Evolutionary conservation across 1,284 basidiomycete species (phyloP).

Genomic region (Xerocomus cyaneibrunnescens): DNA sequence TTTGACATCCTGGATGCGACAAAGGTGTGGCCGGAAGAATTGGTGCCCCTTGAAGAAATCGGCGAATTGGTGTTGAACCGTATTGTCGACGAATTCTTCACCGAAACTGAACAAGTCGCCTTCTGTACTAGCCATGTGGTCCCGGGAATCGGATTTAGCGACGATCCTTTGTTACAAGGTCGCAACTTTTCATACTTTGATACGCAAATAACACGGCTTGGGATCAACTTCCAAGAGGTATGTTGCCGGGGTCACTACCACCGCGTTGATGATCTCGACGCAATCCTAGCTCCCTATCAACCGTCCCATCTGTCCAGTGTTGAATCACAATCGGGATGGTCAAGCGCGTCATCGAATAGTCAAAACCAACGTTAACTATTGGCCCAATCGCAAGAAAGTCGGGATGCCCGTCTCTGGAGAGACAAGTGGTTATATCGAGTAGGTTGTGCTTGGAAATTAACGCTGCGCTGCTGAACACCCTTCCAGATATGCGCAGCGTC

Average conservation of each 20-base stretch:
- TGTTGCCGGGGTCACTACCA: neutral
- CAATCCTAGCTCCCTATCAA: constrained; percentile 72
- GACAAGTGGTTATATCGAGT: constrained; percentile 65
- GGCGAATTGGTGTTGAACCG: constrained; percentile 75
- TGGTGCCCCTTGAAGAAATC: constrained; percentile 72
- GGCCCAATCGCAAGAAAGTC: constrained; percentile 66
- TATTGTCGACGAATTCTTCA: constrained; percentile 72
- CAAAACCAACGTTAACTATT: constrained; percentile 67
- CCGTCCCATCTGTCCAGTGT: constrained; percentile 75
- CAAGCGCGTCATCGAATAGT: constrained; percentile 56
- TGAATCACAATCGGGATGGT: constrained; percentile 74
- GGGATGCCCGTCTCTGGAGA: constrained; percentile 48
- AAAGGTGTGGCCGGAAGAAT: constrained; percentile 80
- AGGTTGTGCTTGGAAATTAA: constrained; percentile 13
- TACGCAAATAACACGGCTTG: constrained; percentile 74
- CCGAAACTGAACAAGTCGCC: constrained; percentile 80
- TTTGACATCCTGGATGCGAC: constrained; percentile 87
- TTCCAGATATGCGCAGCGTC: constrained; percentile 45
- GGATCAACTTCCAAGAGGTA: constrained; percentile 70
- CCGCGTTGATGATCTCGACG: neutral
- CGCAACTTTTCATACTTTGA: constrained; percentile 85
- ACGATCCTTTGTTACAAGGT: constrained; percentile 81
- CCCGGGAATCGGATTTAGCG: constrained; percentile 78
- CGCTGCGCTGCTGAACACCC: neutral
- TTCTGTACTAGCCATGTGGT: constrained; percentile 84